Evolutionary conservation across 306 rosid species (phyloP).

Genomic region (Begonia peltatifolia): DNA sequence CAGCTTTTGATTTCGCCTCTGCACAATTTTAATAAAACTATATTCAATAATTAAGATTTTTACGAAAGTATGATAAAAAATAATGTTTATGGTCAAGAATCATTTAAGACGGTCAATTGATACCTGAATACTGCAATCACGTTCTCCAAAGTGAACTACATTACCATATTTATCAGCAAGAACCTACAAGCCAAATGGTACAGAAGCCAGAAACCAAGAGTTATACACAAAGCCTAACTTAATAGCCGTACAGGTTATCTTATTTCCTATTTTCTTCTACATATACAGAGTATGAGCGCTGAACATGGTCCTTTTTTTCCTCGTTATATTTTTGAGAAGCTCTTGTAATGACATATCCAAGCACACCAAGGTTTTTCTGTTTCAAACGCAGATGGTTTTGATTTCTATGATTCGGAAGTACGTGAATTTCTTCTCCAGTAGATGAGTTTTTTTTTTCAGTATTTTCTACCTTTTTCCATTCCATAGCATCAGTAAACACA

Average conservation of each 20-base stretch:
- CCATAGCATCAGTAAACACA: too few relatives aligned
- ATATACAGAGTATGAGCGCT: not conserved
- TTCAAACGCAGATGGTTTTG: too few relatives aligned
- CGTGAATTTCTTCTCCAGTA: too few relatives aligned
- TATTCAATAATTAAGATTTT: not conserved
- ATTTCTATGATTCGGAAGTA: too few relatives aligned
- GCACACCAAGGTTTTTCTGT: too few relatives aligned
- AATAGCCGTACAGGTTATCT: not conserved
- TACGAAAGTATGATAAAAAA: conserved; percentile 8
- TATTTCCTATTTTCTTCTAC: not conserved
- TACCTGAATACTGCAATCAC: conserved; percentile 99
- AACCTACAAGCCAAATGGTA: conserved; percentile 42
- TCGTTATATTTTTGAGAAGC: not conserved
- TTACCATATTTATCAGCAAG: conserved; percentile 89
- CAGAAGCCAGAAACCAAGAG: conserved; percentile 9
- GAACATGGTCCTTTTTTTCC: not conserved
- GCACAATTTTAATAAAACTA: conserved; percentile 5
- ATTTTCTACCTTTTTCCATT: too few relatives aligned
- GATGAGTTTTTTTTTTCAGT: too few relatives aligned
- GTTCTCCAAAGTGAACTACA: conserved; percentile 98
- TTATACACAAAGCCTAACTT: not conserved
- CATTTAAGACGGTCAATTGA: not conserved
- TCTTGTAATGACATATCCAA: too few relatives aligned
- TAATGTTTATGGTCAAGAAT: not conserved
- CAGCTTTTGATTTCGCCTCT: conserved; percentile 95